Conservation (phyloP, 106 monocot genomes). For the Phalaenopsis aphrodite region DNA sequence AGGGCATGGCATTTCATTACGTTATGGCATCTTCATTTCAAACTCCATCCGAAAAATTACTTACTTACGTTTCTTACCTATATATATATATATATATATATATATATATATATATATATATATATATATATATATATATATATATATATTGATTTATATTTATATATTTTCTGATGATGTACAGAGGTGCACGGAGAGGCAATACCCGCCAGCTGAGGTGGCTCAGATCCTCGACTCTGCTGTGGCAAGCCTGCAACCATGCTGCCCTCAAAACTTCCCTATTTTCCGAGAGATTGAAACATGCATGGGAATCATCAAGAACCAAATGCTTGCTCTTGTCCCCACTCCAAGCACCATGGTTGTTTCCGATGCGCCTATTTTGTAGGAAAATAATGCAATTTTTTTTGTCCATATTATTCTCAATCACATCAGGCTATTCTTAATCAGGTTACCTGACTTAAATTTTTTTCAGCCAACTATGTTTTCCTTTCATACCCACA, state of each 20-base stretch:
- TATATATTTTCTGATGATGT: not conserved
- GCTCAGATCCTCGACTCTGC: slow-evolving; percentile 89
- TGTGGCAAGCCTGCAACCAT: slow-evolving; percentile 57
- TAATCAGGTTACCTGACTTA: not conserved
- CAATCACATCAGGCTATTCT: not conserved
- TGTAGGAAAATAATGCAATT: not conserved
- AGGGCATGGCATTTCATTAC: not conserved
- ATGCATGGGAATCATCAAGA: slow-evolving; percentile 87
- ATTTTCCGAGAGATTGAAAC: slow-evolving; percentile 80
- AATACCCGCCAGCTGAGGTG: slow-evolving; percentile 86
- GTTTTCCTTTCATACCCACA: no score
- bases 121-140: not conserved
- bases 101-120: no score
- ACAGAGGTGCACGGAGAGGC: slow-evolving; percentile 75
- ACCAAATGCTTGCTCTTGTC: slow-evolving; percentile 87
- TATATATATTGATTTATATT: no score
- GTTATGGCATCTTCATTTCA: not conserved
- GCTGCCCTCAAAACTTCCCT: slow-evolving; percentile 64
- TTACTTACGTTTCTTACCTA: not conserved
- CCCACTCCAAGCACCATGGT: slow-evolving; percentile 40
- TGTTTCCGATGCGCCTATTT: slow-evolving; percentile 18
- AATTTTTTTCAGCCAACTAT: not conserved
- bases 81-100: not conserved
- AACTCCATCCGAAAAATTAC: not conserved
- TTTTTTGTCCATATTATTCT: not conserved